These are phyloP conservation scores for rapeseed (Brassica napus) DNA, from an alignment of 345 rosid species.

Conservation along the genomic window Da-Ae NC_063444.1:32634501-32635000, in stretches of 20 bases:
- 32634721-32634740: constrained; percentile 45
- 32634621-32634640: constrained; percentile 76
- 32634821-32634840: constrained; percentile 38
- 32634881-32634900: neutral
- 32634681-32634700: constrained; percentile 84
- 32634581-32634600: neutral
- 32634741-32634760: constrained; percentile 31
- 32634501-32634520: too few species aligned
- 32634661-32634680: constrained; percentile 70
- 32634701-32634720: constrained; percentile 60
- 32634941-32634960: constrained; percentile 55
- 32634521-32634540: neutral
- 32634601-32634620: constrained; percentile 44
- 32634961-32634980: constrained; percentile 38
- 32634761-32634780: constrained; percentile 22
- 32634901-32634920: neutral
- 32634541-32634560: neutral
- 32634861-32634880: neutral
- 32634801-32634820: constrained; percentile 45
- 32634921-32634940: constrained; percentile 42
- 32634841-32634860: constrained; percentile 10
- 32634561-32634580: neutral
- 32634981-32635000: constrained; percentile 50
- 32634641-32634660: constrained; percentile 69
- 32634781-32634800: constrained; percentile 20